Base-by-base conservation (phyloP, 495 filamentous ascomycete species). In the Penicillium cinerascens region DNA sequence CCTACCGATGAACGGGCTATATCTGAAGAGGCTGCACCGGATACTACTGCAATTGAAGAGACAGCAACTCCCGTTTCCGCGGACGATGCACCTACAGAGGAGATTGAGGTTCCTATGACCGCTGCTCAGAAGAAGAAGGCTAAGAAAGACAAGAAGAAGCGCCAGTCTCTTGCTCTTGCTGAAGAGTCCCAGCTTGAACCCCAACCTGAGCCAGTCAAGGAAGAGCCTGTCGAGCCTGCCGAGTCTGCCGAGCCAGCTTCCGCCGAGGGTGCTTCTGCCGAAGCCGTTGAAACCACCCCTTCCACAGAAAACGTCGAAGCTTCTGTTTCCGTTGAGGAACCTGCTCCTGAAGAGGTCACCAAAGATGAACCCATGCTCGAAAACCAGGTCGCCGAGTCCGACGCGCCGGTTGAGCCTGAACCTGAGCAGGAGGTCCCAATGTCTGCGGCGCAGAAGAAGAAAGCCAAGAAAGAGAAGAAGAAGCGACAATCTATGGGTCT, bases 401-500 rank as follows among this genome's bases (percentile, higher is more conserved):
- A 57, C 39, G 6, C 13, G 7, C 27, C 46, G 10, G 38, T 38
- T 23, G 52, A 56, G 25, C 25, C 48, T 36, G 56, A 56, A 20
- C 25, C 48, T 36, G 56, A 50, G 15, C n/a, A 60, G 0, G 60
- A 69, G 16, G 20, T 51, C 8, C 27, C 50, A 42, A 36, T 51
- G 33, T 44, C 26, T 17, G 5, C 52, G 37, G 42, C 58, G 47
- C 41, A 61, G n/a, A 67, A 67, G 53, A 65, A 63, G 45, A 65
- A 66, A 33, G 64, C 64, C 27, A 68, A 68, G 44, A 72, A 73
- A 51, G 69, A 70, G 36, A 73, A 64, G 53, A 59, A 58, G 36
- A 68, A 67, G 63, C 55, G 61, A 41, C 54, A 64, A 39, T 60
- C 62, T 39, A 49, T 59, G 21, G 37, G 49, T 40, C 42, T 25